Base-by-base conservation (phyloP, 139 green algal species). In the Chlamydomonas sphaeroides region DNA sequence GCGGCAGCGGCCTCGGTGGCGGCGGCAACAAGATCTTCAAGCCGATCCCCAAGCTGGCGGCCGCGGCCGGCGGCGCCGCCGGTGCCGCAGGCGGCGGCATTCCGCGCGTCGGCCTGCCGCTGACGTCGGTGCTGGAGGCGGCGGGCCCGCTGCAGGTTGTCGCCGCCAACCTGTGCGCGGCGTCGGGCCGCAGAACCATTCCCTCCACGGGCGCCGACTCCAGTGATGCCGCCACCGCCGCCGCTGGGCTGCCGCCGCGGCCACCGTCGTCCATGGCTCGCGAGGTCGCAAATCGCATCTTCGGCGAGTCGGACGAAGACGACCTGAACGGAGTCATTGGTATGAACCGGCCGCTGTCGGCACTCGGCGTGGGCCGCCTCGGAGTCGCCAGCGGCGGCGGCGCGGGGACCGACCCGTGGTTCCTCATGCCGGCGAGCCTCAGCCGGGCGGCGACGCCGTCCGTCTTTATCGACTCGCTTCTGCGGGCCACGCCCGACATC, bases 251-350 rank as follows among this genome's bases (percentile, higher is more conserved):
- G 62, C 62, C n/a, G 62, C 62, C n/a, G 32, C 32, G 33, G n/a
- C 73, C 74, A 45, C 63, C 76, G 25, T 83, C 76, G 2, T 83
- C 76, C 0, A 83, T 83, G 76, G 76, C 76, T 1, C 45, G 76
- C 6, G 76, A 83, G 42, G 63, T 83, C n/a, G 76, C 76, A 3
- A 83, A 83, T 62, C 76, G 59, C 28, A 83, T 83, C 45, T 83
- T 83, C 23, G 76, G 76, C 23, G 76, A 83, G 48, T 73, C 63
- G 6, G 76, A 83, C 45, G 76, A 83, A 45, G 76, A 83, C 33
- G 76, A 83, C 20, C 18, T 28, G 28, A 39, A 38, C 62, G 20
- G 36, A n/a, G 59, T 6, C 39, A n/a, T n/a, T n/a, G 74, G 59
- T 41, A 3, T 80, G 35, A 18, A 8, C 5, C 76, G 76, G 28